These are phyloP conservation scores for Talaromyces ruber DNA, from an alignment of 495 filamentous ascomycete genomes.

Conservation along the genomic window DNA sequence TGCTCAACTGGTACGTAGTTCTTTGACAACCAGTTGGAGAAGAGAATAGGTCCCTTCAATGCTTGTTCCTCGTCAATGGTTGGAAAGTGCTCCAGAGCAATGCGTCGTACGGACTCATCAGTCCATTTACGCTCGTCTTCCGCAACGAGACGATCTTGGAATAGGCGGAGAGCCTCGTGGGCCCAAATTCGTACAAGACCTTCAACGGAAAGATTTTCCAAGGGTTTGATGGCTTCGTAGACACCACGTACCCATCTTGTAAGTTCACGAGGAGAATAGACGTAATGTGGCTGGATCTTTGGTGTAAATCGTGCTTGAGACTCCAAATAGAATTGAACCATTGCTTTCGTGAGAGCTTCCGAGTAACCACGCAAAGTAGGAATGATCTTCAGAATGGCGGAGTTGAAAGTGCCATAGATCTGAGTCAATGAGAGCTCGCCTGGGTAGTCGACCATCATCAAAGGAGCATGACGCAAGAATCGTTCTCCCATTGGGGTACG, in stretches of 20 bases:
- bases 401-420: constrained; percentile 99
- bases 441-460: constrained; percentile 99
- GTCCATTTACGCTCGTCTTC: constrained; percentile 98
- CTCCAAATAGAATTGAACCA: constrained; percentile 94
- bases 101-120: constrained; percentile 67
- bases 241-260: constrained; percentile 95
- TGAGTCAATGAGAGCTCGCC: constrained; percentile 88
- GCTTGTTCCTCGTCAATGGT: constrained; percentile 82
- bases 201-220: constrained; percentile 80
- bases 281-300: constrained; percentile 95
- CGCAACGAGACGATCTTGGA: constrained; percentile 89
- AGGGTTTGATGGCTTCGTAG: constrained; percentile 90
- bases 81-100: constrained; percentile 88
- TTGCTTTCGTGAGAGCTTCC: constrained; percentile 88
- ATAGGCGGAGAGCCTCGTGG: constrained; percentile 89
- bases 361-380: constrained; percentile 91
- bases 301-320: constrained; percentile 91
- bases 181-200: constrained; percentile 97
- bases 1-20: constrained; percentile 95
- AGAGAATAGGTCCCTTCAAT: constrained; percentile 88
- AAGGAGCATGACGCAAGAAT: constrained; percentile 88
- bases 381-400: constrained; percentile 90
- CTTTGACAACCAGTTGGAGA: constrained; percentile 99
- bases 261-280: constrained; percentile 97
- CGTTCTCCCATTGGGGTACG: constrained; percentile 87